A percentile compares a stretch with the other conserved stretches of the same genome.
phyloP scores from a whole-genome alignment of 2,329 filamentous ascomycete species.

The Pyricularia grisea region DNA sequence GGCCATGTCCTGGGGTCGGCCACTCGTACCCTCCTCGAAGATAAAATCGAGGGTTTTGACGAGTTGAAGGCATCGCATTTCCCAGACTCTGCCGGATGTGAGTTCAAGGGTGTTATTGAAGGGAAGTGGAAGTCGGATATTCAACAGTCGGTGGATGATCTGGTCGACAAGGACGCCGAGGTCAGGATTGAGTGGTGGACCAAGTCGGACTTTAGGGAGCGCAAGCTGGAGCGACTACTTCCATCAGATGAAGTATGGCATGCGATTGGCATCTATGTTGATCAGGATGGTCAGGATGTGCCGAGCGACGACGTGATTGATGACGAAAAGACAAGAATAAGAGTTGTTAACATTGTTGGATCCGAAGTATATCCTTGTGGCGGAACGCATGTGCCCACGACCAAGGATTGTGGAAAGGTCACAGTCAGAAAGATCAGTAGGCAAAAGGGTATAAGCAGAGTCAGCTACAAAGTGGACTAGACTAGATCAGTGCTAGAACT shows the following conservation, averaged over 20 bases:
- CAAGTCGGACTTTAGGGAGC: slow-evolving; percentile 47
- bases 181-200: slow-evolving; percentile 60
- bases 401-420: slow-evolving; percentile 48
- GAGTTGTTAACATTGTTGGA: slow-evolving; percentile 61
- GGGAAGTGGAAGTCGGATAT: slow-evolving; percentile 53
- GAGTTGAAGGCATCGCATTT: slow-evolving; percentile 67
- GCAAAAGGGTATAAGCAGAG: slow-evolving; percentile 52
- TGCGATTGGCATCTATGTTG: slow-evolving; percentile 9
- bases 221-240: slow-evolving; percentile 45
- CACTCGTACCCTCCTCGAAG: slow-evolving; percentile 47
- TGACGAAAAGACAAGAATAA: slow-evolving; percentile 31
- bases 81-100: slow-evolving; percentile 56
- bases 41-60: slow-evolving; percentile 42
- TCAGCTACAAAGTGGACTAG: slow-evolving; percentile 19
- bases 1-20: slow-evolving; percentile 64
- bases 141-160: slow-evolving; percentile 51
- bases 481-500: background rate
- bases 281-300: slow-evolving; percentile 28
- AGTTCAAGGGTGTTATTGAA: slow-evolving; percentile 59
- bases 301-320: slow-evolving; percentile 26
- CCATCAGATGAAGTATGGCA: slow-evolving; percentile 18
- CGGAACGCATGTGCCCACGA: slow-evolving; percentile 60
- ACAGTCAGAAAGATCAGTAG: slow-evolving; percentile 59
- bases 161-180: slow-evolving; percentile 42
- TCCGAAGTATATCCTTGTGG: slow-evolving; percentile 66